These are phyloP conservation scores for Fusarium subglutinans DNA, from an alignment of 2,329 filamentous ascomycete species.

Conservation along the genomic window DNA sequence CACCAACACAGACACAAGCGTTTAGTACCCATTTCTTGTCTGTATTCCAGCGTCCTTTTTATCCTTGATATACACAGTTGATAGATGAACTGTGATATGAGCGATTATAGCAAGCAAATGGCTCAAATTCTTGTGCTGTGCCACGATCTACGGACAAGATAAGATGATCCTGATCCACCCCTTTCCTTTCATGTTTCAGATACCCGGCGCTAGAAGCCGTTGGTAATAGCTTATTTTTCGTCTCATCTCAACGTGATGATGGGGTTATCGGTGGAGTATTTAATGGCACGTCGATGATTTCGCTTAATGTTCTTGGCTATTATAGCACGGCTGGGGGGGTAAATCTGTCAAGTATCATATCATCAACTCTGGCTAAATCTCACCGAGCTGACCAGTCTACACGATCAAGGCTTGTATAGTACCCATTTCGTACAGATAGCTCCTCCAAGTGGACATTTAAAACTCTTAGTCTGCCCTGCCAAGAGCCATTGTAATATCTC, in stretches of 20 bases:
- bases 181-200: constrained; percentile 24
- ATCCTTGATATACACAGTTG: neutral
- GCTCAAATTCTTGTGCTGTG: neutral
- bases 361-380: neutral
- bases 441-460: neutral
- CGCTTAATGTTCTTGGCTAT: neutral
- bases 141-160: neutral
- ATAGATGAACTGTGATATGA: neutral
- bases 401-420: neutral
- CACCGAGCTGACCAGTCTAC: neutral
- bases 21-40: neutral
- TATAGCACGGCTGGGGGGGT: neutral
- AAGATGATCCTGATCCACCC: constrained; percentile 7
- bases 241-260: constrained; percentile 1
- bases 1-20: neutral
- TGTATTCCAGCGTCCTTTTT: accelerated
- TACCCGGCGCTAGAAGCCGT: constrained; percentile 25
- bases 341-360: neutral
- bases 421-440: neutral
- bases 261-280: neutral
- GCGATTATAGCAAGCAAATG: neutral
- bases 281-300: neutral
- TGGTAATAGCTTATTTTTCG: neutral
- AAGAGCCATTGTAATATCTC: neutral
- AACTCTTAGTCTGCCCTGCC: neutral